Base-by-base conservation (phyloP, 1,284 basidiomycete species). In the Inonotus obliquus region DNA sequence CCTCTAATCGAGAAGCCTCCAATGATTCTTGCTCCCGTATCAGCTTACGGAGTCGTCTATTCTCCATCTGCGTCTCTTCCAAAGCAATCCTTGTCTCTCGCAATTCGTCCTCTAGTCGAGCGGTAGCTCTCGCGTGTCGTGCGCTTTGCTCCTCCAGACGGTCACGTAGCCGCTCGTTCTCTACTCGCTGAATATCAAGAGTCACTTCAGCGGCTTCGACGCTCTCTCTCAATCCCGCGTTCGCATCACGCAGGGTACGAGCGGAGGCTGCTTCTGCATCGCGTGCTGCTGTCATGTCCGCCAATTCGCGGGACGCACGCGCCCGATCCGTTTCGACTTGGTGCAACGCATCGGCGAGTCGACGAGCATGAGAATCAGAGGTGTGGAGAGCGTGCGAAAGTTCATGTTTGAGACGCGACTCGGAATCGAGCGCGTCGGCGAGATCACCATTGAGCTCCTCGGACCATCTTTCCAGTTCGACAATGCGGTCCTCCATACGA, bases 391-490 rank as follows among this genome's bases (percentile, higher is more conserved):
- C 37, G 37, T 54, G 47, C 23, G 55, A 54, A 23, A 64, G 63
- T 14, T 60, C 59, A 44, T 51, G 41, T 29, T 51, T 58, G 38
- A 57, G 54, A 35, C 55, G 59, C 17, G 63, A 41, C 49, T 56
- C 49, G 27, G 58, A 55, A 47, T 64, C 63, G 35, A 64, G 63
- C n/a, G 59, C 59, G 55, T 60, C 59, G n/a, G 47, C 17, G 35
- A 64, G 63, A 32, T 60, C 59, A 25, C 59, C 59, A 44, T 60
- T 61, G 63, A 64, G 63, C 54, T 60, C 59, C 54, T 60, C 59
- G 29, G 54, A 47, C 57, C 55, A 61, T 23, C 59, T 48, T 39
- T 64, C 63, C 29, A 64, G 63, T 54, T 64, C 63, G 55, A 55
- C 39, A 51, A 64, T 64, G 59, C 63, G 63, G 2, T 60, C 59